Evolutionary conservation across 768 basidiomycete genomes (phyloP).

Genomic region (Pleurotus platypus): DNA sequence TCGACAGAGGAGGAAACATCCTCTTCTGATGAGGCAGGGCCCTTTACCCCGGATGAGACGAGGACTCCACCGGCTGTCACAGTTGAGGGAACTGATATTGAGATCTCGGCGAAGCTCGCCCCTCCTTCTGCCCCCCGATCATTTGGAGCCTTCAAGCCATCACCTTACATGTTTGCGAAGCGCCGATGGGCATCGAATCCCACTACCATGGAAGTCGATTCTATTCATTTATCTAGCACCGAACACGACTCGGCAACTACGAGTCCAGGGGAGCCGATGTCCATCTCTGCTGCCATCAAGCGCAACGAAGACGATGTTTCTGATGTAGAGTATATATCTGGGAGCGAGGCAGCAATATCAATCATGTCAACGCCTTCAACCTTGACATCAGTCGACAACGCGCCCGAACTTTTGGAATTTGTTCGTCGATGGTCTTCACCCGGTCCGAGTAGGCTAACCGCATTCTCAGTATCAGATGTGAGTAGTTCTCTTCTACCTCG

Average conservation of each 20-base stretch:
- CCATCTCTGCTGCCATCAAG: neutral
- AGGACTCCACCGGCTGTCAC: slow-evolving; percentile 34
- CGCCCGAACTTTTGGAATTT: neutral
- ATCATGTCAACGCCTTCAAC: slow-evolving; percentile 5
- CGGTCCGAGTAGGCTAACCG: neutral
- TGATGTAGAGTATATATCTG: neutral
- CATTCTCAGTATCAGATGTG: neutral
- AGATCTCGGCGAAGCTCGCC: slow-evolving; percentile 11
- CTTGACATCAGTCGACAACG: neutral
- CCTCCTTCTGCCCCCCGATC: slow-evolving; percentile 20
- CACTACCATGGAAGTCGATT: slow-evolving; percentile 30
- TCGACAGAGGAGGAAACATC: slow-evolving; percentile 30
- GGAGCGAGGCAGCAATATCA: neutral
- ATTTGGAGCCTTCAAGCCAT: slow-evolving; percentile 52
- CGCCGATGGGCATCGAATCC: slow-evolving; percentile 52
- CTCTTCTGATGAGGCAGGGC: slow-evolving; percentile 48
- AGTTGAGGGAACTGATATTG: slow-evolving; percentile 9
- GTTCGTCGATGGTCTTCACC: slow-evolving; percentile 5
- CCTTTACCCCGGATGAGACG: slow-evolving; percentile 53
- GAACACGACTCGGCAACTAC: neutral
- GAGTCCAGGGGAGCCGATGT: neutral
- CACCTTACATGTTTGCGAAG: slow-evolving; percentile 60
- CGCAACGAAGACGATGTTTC: neutral
- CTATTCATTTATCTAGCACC: slow-evolving; percentile 13
- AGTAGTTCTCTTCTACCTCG: neutral